Evolutionary conservation across 2,329 filamentous ascomycete genomes (phyloP), one percentile per base, ranked within the genome.

Genomic region (Xylariaceae sp.): DNA sequence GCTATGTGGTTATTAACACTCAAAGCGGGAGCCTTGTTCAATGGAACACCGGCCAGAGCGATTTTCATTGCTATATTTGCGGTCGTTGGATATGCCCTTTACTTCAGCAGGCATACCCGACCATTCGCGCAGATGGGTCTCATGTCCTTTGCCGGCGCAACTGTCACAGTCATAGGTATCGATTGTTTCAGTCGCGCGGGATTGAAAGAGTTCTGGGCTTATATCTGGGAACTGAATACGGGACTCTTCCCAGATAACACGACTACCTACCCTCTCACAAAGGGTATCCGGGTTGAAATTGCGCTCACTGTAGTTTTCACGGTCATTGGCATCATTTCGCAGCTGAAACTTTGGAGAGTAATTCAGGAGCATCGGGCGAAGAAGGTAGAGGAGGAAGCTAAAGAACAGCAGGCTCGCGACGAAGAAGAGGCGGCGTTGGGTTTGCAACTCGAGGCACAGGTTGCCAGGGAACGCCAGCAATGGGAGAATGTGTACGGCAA

Each of bases 201-300:
- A 0, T 77, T 96, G 67, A 97, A 96, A 73, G 93, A 97, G 72
- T 97, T 97, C 66, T 97, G 93, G 93, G 82, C 90, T 4, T 97
- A 95, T 72, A 80, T 96, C 44, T 97, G 93, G 93, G 78, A 77
- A 51, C 75, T 97, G 45, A 97, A 97, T 72, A 78, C 85, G 48
- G 80, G 88, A 54, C 77, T 92, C 0, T 97, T 97, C 68, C 92
- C 92, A 0, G 76, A 91, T 1, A 82, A 84, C 44, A 88, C 88
- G 1, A 79, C 80, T 52, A 91, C 89, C 0, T 97, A 96, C 71
- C 93, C 93, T 0, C 77, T 96, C 10, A 97, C 91, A 0, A 88
- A 87, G 66, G 90, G 90, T 2, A 94, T 97, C 58, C 85, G 86
- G 45, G 92, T 94, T 11, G 93, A 97, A 72, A 83, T 91, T 35